Percentiles rank a stretch among this genome's conserved stretches.
Conservation (phyloP, 805 yeast species). For the Dipodascus albidus region DNA sequence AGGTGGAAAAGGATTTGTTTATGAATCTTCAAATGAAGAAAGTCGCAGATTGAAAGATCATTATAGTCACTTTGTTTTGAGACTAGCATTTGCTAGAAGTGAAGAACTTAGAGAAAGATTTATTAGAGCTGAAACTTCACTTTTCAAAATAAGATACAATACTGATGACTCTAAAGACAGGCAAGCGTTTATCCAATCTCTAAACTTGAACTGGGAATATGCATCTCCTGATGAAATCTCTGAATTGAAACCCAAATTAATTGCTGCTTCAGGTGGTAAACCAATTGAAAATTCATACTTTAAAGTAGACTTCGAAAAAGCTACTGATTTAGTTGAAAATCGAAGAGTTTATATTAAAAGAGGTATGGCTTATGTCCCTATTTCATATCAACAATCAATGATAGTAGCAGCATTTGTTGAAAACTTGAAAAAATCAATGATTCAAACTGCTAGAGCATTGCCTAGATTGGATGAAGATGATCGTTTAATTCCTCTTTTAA, state of each 20-base stretch:
- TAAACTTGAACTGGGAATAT: slow-evolving; percentile 62
- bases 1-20: slow-evolving; percentile 17
- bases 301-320: slow-evolving; percentile 80
- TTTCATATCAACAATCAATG: slow-evolving; percentile 62
- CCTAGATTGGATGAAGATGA: slow-evolving; percentile 89
- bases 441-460: slow-evolving; percentile 60
- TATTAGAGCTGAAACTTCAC: slow-evolving; percentile 57
- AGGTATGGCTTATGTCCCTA: slow-evolving; percentile 81
- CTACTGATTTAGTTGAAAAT: slow-evolving; percentile 62
- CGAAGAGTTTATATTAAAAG: slow-evolving; percentile 53
- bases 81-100: slow-evolving; percentile 76
- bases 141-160: slow-evolving; percentile 66
- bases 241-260: slow-evolving; percentile 35
- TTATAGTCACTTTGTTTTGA: slow-evolving; percentile 77
- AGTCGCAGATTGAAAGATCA: slow-evolving; percentile 79
- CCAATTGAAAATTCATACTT: slow-evolving; percentile 54
- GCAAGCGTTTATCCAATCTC: slow-evolving; percentile 49
- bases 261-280: slow-evolving; percentile 22
- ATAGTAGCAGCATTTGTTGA: slow-evolving; percentile 57
- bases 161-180: slow-evolving; percentile 56
- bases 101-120: slow-evolving; percentile 77
- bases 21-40: slow-evolving; percentile 15
- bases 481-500: slow-evolving; percentile 71
- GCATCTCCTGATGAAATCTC: slow-evolving; percentile 53
- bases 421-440: slow-evolving; percentile 39